These are phyloP conservation scores for Penicillium fuscoglaucum DNA, from an alignment of 2,329 filamentous ascomycete species.

Conservation along the genomic window DNA sequence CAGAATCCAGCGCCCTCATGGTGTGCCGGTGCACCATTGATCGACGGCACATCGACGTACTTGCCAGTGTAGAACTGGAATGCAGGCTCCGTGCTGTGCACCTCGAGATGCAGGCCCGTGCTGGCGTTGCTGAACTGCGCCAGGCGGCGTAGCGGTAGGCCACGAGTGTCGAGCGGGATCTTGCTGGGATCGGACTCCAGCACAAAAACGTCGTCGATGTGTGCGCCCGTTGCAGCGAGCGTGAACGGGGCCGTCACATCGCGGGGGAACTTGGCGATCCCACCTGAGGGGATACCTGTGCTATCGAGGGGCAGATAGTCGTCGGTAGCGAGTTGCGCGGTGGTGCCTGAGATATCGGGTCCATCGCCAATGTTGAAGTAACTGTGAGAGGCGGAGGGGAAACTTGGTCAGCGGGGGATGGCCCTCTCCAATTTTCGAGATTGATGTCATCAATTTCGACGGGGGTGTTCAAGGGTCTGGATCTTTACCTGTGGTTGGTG, in stretches of 20 bases:
- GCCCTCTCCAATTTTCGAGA: neutral
- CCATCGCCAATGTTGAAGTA: slow-evolving; percentile 67
- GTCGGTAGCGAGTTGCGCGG: slow-evolving; percentile 58
- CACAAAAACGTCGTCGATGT: slow-evolving; percentile 90
- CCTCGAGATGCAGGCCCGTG: slow-evolving; percentile 77
- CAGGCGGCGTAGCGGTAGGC: slow-evolving; percentile 63
- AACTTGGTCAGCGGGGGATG: neutral
- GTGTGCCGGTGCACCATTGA: slow-evolving; percentile 61
- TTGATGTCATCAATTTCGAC: neutral
- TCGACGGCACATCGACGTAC: slow-evolving; percentile 72
- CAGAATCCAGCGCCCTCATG: slow-evolving; percentile 76
- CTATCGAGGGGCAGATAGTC: slow-evolving; percentile 73
- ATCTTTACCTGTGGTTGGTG: slow-evolving; percentile 84
- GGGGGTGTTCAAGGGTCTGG: neutral
- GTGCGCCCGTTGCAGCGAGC: slow-evolving; percentile 68
- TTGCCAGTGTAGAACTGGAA: slow-evolving; percentile 97
- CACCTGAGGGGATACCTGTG: slow-evolving; percentile 71
- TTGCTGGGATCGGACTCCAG: slow-evolving; percentile 62
- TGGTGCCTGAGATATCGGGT: slow-evolving; percentile 62
- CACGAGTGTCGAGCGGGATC: slow-evolving; percentile 67
- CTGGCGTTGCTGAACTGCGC: slow-evolving; percentile 72
- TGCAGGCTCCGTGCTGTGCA: slow-evolving; percentile 86
- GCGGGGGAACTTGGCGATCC: slow-evolving; percentile 63
- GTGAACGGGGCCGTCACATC: slow-evolving; percentile 67
- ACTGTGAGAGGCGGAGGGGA: slow-evolving; percentile 36